Base-by-base conservation (phyloP, 805 yeast genomes). In the Wickerhamiella nectarea region DNA sequence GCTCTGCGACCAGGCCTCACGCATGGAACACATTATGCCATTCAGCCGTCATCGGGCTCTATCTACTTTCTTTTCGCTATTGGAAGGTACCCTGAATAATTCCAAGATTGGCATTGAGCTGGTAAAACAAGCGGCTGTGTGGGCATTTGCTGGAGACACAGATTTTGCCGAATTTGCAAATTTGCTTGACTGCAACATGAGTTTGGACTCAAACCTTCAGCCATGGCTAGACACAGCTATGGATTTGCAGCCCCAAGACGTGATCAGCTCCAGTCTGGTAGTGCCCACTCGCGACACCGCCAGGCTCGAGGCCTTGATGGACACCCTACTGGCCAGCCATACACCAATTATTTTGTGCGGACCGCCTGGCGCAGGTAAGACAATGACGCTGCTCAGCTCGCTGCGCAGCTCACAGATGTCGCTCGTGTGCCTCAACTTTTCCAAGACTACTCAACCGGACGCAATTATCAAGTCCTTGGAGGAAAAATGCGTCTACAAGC, bases 351-450 rank as follows among this genome's bases (percentile, higher is more conserved):
- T 89, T 21, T 65, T 89, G 18, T 85, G 95, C 61, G 97, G 97
- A 2, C 97, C 97, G 0, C 96, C 97, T 0, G 97, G 97, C 3
- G 80, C 95, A 0, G 97, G 97, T 46, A 89, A 89, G 57, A 87
- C 97, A 0, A 87, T 89, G 97, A 76, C 87, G 0, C 61, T 89
- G 15, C 69, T 83, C 50, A 74, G 78, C 38, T 77, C 85, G 0
- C 56, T 89, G 34, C 64, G 82, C 36, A 68, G 80, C 0, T 69
- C 77, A 0, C 67, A 70, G 12, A 65, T 75, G 46, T 80, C 76
- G 17, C 63, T 85, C 2, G 68, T 76, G 2, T 74, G 84, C 4
- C 58, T 89, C 51, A 89, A 85, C 52, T 85, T 87, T 53, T 84
- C 95, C 1, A 82, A 82, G 49, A 86, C 81, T 15, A 79, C 94